A percentile compares a stretch with the other conserved stretches of the same genome.
These are phyloP conservation scores for Mortierella sp. DNA, from an alignment of 371 early-diverging fungal genomes.

Conservation along the genomic window DNA sequence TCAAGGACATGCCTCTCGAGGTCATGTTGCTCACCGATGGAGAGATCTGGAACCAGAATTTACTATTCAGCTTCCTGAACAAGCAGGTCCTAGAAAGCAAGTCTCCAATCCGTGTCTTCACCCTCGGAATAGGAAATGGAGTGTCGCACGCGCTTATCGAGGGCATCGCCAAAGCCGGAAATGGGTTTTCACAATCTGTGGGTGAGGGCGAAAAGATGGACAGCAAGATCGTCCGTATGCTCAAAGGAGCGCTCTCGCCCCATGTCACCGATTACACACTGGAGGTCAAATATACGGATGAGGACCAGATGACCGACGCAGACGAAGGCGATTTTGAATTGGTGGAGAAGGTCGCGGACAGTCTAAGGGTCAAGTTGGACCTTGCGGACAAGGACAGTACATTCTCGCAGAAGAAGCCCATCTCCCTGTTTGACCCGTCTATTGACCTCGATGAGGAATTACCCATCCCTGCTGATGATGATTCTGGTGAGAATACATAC, in stretches of 20 bases:
- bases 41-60: conserved; percentile 55
- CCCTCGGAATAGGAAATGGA: conserved; percentile 58
- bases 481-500: conserved; percentile 11
- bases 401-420: conserved; percentile 21
- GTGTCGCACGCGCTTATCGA: conserved; percentile 63
- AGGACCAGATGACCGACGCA: conserved; percentile 15
- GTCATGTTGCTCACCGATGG: conserved; percentile 63
- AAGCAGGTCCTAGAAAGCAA: conserved; percentile 23
- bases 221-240: conserved; percentile 59
- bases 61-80: conserved; percentile 36
- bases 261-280: conserved; percentile 57
- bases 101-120: conserved; percentile 54
- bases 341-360: conserved; percentile 17
- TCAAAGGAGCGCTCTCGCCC: conserved; percentile 60
- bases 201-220: conserved; percentile 59
- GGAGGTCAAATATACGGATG: conserved; percentile 33
- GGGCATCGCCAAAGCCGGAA: conserved; percentile 58
- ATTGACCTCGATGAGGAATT: conserved; percentile 11
- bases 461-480: conserved; percentile 5
- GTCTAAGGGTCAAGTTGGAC: conserved; percentile 10
- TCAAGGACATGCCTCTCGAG: conserved; percentile 55
- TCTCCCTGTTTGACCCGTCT: conserved; percentile 30
- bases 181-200: conserved; percentile 60
- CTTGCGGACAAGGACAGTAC: conserved; percentile 8
- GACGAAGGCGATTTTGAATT: conserved; percentile 16